A percentile compares a stretch with the other conserved stretches of the same genome.
Evolutionary conservation across 306 rosid genomes (phyloP).

Genomic region (Fagus crenata): DNA sequence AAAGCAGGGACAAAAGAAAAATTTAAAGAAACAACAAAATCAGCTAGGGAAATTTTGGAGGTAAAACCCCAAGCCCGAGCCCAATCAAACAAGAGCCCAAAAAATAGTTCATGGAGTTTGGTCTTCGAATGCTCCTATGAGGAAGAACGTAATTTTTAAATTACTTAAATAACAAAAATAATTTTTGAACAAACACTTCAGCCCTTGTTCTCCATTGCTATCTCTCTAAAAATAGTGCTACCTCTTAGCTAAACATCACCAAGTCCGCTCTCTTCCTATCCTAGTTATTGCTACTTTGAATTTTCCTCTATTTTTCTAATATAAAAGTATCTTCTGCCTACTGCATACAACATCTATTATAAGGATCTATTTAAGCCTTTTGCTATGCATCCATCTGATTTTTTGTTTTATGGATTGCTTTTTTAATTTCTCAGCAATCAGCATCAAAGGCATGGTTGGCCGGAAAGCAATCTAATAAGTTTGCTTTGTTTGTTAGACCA

Average conservation of each 20-base stretch:
- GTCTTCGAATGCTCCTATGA: too few relatives aligned
- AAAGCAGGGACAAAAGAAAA: too few relatives aligned
- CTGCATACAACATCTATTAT: background rate
- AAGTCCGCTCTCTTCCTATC: background rate
- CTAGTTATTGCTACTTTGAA: background rate
- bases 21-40: too few relatives aligned
- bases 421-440: background rate
- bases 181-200: background rate
- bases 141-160: too few relatives aligned
- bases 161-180: too few relatives aligned
- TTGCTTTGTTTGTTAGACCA: background rate
- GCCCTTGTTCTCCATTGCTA: background rate
- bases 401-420: background rate
- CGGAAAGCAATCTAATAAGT: background rate
- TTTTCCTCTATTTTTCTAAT: background rate
- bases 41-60: too few relatives aligned
- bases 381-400: background rate
- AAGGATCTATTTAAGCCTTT: background rate
- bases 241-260: background rate
- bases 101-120: too few relatives aligned
- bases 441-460: background rate
- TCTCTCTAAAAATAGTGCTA: background rate
- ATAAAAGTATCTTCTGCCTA: background rate
- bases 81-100: too few relatives aligned
- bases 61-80: too few relatives aligned